Percentiles rank a stretch among this genome's conserved stretches.
phyloP scores from a whole-genome alignment of 768 basidiomycete genomes.

The Gautieria morchelliformis region DNA sequence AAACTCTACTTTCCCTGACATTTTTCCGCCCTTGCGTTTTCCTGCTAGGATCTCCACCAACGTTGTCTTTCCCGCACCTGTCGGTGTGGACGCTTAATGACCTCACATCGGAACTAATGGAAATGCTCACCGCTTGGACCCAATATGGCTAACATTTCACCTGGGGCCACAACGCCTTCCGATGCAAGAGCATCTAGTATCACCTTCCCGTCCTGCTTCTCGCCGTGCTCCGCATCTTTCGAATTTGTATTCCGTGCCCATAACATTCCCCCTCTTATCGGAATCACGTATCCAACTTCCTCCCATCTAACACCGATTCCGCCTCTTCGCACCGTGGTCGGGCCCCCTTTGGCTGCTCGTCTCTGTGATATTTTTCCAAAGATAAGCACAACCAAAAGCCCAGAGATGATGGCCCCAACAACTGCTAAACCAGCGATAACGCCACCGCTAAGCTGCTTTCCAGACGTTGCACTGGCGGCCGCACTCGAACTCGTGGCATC shows the following conservation, averaged over 20 bases:
- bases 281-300: conserved; percentile 57
- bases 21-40: conserved; percentile 65
- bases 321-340: conserved; percentile 25
- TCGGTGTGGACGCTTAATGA: neutral
- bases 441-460: conserved; percentile 56
- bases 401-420: conserved; percentile 54
- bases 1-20: conserved; percentile 57
- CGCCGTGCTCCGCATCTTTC: conserved; percentile 7
- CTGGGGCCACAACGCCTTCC: conserved; percentile 64
- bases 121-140: conserved; percentile 67
- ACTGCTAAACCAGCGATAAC: conserved; percentile 89
- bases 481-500: conserved; percentile 29
- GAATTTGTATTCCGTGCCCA: neutral
- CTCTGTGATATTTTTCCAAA: conserved; percentile 56
- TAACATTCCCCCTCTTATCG: conserved; percentile 9
- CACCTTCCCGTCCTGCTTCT: conserved; percentile 38
- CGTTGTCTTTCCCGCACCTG: conserved; percentile 84
- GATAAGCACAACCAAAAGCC: conserved; percentile 48
- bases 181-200: conserved; percentile 52
- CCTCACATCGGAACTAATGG: neutral
- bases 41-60: conserved; percentile 85
- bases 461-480: conserved; percentile 22
- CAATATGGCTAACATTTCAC: conserved; percentile 84
- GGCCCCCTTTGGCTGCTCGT: conserved; percentile 41
- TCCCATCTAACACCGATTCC: conserved; percentile 61